These are phyloP conservation scores for Hanseniaspora lindneri DNA, from an alignment of 805 yeast species.

Conservation along the genomic window DNA sequence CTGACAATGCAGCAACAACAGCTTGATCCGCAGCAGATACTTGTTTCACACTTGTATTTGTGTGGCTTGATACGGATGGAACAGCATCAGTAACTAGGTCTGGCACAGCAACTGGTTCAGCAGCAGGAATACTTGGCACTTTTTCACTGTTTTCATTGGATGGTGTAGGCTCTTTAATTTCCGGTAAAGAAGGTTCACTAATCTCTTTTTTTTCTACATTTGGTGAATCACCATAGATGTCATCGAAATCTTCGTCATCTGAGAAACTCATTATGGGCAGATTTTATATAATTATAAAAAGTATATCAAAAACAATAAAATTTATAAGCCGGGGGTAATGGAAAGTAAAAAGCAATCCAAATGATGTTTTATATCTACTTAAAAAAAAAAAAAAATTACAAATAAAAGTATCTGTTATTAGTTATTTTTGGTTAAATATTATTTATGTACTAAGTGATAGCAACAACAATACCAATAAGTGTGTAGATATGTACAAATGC, in stretches of 20 bases:
- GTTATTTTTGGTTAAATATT: too few species aligned
- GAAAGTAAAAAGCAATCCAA: too few species aligned
- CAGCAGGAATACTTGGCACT: background rate
- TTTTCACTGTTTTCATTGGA: too few species aligned
- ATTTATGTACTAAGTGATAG: too few species aligned
- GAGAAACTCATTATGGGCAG: conserved; percentile 41
- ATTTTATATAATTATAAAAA: conserved; percentile 21
- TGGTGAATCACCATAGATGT: conserved; percentile 47
- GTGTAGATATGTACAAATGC: too few species aligned
- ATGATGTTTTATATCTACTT: too few species aligned
- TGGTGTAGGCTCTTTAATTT: background rate
- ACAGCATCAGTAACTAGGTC: too few species aligned
- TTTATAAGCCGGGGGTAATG: conserved; percentile 15
- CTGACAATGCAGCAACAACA: conserved; percentile 14
- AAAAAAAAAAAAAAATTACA: background rate
- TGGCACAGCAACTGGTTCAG: background rate
- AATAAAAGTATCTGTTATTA: too few species aligned
- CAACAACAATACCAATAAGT: too few species aligned
- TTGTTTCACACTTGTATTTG: conserved; percentile 13
- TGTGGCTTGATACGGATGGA: background rate
- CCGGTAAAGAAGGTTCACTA: too few species aligned
- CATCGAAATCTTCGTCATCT: conserved; percentile 93
- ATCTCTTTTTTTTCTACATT: conserved; percentile 23
- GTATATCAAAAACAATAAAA: conserved; percentile 22
- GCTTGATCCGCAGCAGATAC: conserved; percentile 18